These are phyloP conservation scores for Spencermartinsiella ligniputridi DNA, from an alignment of 1,139 yeast species.

Conservation along the genomic window DNA sequence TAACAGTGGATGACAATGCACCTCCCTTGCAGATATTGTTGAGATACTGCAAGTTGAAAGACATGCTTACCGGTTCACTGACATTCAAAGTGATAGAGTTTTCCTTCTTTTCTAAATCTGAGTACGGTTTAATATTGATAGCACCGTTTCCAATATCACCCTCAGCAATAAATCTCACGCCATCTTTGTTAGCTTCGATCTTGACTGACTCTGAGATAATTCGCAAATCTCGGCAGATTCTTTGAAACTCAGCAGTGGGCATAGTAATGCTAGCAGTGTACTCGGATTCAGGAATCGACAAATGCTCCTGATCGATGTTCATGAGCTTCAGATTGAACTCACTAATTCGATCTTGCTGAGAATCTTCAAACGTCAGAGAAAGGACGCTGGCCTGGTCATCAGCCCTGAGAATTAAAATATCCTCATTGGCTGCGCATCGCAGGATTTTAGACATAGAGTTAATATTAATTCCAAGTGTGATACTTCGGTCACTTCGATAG, in stretches of 20 bases:
- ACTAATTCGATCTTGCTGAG: constrained; percentile 83
- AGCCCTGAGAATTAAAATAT: constrained; percentile 81
- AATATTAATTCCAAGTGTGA: constrained; percentile 88
- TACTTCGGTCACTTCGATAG: constrained; percentile 92
- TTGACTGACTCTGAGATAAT: constrained; percentile 83
- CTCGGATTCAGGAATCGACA: constrained; percentile 91
- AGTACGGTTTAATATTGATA: constrained; percentile 78
- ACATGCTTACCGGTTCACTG: constrained; percentile 81
- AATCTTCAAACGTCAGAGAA: constrained; percentile 82
- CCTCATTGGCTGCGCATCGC: constrained; percentile 88
- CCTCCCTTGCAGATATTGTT: constrained; percentile 91
- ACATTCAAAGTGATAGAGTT: constrained; percentile 70
- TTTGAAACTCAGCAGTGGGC: constrained; percentile 86
- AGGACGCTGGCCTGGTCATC: constrained; percentile 88
- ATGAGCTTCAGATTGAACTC: constrained; percentile 89
- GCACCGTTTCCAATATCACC: constrained; percentile 93
- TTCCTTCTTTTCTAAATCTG: constrained; percentile 70
- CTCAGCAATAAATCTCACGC: constrained; percentile 83
- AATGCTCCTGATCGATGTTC: constrained; percentile 95
- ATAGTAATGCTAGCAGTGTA: constrained; percentile 80
- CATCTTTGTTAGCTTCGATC: constrained; percentile 84
- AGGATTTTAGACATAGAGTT: constrained; percentile 82
- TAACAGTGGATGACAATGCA: constrained; percentile 67
- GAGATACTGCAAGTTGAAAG: constrained; percentile 88
- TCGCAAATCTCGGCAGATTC: constrained; percentile 82